Conservation (phyloP, 2,329 filamentous ascomycete genomes). For the Fusarium clavum region DNA sequence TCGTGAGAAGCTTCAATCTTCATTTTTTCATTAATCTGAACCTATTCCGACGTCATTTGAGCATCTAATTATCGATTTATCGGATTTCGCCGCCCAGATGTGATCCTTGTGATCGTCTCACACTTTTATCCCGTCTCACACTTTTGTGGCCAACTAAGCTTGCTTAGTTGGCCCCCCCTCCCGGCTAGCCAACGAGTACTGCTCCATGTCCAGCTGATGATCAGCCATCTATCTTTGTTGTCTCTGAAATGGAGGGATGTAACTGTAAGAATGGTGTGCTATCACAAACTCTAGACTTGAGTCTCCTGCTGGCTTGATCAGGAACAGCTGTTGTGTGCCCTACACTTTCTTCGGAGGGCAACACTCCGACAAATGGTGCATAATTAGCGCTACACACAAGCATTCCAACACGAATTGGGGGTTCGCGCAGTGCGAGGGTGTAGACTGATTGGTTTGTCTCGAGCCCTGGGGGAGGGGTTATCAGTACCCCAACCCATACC, state of each 20-base stretch:
- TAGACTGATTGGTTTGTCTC: conserved; percentile 23
- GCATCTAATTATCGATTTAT: no score
- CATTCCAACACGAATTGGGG: conserved; percentile 16
- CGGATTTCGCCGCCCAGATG: no score
- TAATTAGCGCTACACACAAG: conserved; percentile 25
- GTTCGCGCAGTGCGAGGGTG: conserved; percentile 9
- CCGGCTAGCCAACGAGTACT: no score
- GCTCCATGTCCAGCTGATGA: background rate
- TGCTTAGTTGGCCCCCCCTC: no score
- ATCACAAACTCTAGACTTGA: background rate
- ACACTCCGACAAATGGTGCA: conserved; percentile 21
- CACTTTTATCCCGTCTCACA: no score
- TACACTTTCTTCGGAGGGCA: conserved; percentile 1
- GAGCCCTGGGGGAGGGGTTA: conserved; percentile 15
- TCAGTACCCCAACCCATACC: conserved; percentile 8
- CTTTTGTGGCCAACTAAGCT: no score
- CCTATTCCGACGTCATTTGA: no score
- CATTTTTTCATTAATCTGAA: no score
- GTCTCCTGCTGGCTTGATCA: background rate
- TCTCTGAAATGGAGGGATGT: background rate
- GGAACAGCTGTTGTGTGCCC: background rate
- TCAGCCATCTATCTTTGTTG: background rate
- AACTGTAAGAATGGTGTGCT: conserved; percentile 11
- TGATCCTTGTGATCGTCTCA: no score
- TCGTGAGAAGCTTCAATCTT: no score